A percentile compares a stretch with the other conserved stretches of the same genome.
phyloP scores from a whole-genome alignment of 208 protist genomes.

The Kentomonas sorsogonicus region DNA sequence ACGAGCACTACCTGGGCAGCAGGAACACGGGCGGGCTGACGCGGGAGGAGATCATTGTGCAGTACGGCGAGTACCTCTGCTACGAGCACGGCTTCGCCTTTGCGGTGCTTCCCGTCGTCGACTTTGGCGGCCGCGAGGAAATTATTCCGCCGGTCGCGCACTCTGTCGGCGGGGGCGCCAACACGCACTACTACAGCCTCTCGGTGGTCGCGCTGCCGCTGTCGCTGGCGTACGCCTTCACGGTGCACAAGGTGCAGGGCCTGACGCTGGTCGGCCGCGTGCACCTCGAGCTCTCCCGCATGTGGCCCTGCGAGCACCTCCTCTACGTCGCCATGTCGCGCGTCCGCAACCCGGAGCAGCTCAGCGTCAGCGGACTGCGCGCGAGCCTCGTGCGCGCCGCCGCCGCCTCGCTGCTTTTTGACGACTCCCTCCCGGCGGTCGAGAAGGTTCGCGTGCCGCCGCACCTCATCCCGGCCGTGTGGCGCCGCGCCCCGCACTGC shows the following conservation, averaged over 20 bases:
- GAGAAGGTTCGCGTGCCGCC: constrained; percentile 30
- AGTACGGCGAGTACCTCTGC: constrained; percentile 58
- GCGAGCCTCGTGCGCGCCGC: constrained; percentile 49
- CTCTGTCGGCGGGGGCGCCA: constrained; percentile 59
- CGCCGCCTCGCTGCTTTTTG: constrained; percentile 71
- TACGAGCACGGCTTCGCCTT: constrained; percentile 56
- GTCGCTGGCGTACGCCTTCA: constrained; percentile 86
- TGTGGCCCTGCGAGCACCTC: constrained; percentile 86
- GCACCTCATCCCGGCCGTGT: constrained; percentile 64
- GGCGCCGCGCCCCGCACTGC: constrained; percentile 29
- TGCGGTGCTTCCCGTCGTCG: constrained; percentile 61
- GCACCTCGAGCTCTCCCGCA: constrained; percentile 80
- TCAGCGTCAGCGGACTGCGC: constrained; percentile 60
- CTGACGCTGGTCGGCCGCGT: constrained; percentile 79
- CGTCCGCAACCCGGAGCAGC: constrained; percentile 81
- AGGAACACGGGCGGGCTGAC: no score
- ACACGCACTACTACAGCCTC: constrained; percentile 69
- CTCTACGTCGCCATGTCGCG: constrained; percentile 88
- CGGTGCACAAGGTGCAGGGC: constrained; percentile 90
- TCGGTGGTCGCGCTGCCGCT: constrained; percentile 69
- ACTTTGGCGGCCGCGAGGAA: constrained; percentile 57
- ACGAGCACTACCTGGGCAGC: no score
- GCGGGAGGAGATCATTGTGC: constrained; percentile 32
- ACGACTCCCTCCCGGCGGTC: constrained; percentile 63
- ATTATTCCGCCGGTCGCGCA: constrained; percentile 59